Percentiles rank a stretch among this genome's conserved stretches.
Evolutionary conservation across 2,329 filamentous ascomycete species (phyloP).

Genomic region (Colletotrichum sp.): DNA sequence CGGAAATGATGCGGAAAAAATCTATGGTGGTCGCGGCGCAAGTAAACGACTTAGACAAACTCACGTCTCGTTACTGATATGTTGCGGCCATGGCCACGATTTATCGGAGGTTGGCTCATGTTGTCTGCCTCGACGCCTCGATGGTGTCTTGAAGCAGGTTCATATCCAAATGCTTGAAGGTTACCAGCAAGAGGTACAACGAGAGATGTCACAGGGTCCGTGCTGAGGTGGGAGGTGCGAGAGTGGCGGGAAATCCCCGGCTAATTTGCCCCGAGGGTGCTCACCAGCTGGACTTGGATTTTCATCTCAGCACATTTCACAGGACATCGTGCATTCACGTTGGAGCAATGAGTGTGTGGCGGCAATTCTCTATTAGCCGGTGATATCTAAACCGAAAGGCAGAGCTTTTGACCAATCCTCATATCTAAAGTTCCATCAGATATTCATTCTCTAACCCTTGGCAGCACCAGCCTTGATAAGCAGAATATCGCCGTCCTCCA

Average conservation of each 20-base stretch:
- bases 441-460: conserved; percentile 59
- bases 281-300: not conserved
- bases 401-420: conserved; percentile 20
- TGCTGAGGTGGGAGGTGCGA: not conserved
- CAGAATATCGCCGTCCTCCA: conserved; percentile 82
- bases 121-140: not conserved
- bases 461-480: conserved; percentile 91
- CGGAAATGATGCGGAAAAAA: not conserved
- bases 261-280: not conserved
- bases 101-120: conserved; percentile 9
- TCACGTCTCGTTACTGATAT: conserved; percentile 17
- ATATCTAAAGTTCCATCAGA: conserved; percentile 20
- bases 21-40: not conserved
- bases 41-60: not conserved
- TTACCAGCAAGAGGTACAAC: not conserved
- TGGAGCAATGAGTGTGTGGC: not conserved
- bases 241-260: not conserved
- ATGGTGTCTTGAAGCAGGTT: not conserved
- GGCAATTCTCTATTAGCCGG: conserved; percentile 14
- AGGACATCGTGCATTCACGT: not conserved
- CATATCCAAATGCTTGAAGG: not conserved
- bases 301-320: not conserved
- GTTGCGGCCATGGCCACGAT: conserved; percentile 15
- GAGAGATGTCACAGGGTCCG: not conserved
- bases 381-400: conserved; percentile 22